Evolutionary conservation across 2,329 filamentous ascomycete genomes (phyloP).

Genomic region (Trichoderma simmonsii): DNA sequence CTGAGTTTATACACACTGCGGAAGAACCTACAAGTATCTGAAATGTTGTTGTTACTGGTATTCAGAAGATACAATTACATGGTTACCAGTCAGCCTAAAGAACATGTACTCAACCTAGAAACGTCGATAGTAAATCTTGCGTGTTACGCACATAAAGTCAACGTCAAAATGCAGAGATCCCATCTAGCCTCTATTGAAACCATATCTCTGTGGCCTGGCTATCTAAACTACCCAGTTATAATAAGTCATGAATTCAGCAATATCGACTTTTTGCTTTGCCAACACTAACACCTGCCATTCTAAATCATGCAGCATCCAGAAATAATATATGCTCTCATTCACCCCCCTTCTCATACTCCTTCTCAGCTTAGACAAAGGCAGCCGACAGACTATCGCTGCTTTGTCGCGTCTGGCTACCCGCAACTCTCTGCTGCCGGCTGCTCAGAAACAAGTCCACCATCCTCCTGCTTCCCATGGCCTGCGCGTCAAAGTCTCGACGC

Average conservation of each 20-base stretch:
- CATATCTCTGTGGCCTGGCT: not conserved
- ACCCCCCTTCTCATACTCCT: not conserved
- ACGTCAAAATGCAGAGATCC: not conserved
- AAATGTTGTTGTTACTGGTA: no score
- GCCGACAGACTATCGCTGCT: conserved; percentile 29
- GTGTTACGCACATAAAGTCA: no score
- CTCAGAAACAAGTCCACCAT: conserved; percentile 56
- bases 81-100: no score
- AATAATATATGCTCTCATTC: not conserved
- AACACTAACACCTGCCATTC: not conserved
- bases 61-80: no score
- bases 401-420: conserved; percentile 30
- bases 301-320: not conserved
- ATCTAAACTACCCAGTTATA: not conserved
- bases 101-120: no score
- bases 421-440: conserved; percentile 43
- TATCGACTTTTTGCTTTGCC: not conserved
- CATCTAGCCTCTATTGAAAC: not conserved
- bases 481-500: conserved; percentile 27
- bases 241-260: not conserved
- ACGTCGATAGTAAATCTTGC: no score
- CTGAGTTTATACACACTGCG: no score
- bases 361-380: conserved; percentile 32
- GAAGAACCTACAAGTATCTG: not conserved
- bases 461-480: conserved; percentile 44